These are phyloP conservation scores for Erythrophleum ivorense DNA, from an alignment of 331 rosid species.

Conservation along the genomic window DNA sequence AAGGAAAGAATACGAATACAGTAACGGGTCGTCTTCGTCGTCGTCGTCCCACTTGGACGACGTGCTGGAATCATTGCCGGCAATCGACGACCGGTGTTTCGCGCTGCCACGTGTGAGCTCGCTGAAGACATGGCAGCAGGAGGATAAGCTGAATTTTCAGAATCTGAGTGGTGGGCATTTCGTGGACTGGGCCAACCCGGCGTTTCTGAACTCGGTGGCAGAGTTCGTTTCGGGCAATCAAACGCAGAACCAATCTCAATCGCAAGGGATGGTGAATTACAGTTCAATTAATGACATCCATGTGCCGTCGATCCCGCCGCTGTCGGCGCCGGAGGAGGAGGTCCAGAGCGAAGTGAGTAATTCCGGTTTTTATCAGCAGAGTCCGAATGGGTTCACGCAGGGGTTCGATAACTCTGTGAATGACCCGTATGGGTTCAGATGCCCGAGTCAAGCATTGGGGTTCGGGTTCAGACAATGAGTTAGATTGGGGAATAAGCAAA, in stretches of 20 bases:
- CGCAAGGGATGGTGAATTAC: conserved; percentile 43
- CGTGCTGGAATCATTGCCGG: conserved; percentile 75
- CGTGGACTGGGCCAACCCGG: conserved; percentile 69
- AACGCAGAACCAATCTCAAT: conserved; percentile 46
- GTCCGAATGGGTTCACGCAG: conserved; percentile 52
- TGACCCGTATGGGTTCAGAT: conserved; percentile 65
- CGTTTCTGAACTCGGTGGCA: conserved; percentile 50
- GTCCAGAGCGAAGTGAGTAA: conserved; percentile 75
- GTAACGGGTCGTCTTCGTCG: conserved; percentile 70
- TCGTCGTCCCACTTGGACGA: conserved; percentile 74
- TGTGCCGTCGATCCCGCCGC: conserved; percentile 52
- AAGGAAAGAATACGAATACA: conserved; percentile 63
- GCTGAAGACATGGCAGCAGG: conserved; percentile 48
- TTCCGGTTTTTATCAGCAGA: conserved; percentile 50
- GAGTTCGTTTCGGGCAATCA: conserved; percentile 52
- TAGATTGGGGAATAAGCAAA: neutral
- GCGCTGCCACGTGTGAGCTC: conserved; percentile 67
- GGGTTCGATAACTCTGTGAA: conserved; percentile 18
- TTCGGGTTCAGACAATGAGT: conserved; percentile 54
- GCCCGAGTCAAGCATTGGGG: conserved; percentile 53
- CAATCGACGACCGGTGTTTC: conserved; percentile 65
- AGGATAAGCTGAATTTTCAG: conserved; percentile 55
- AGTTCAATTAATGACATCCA: conserved; percentile 45
- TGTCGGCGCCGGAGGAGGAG: conserved; percentile 60
- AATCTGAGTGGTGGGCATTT: conserved; percentile 54